These are phyloP conservation scores for Naganishia sp. DNA, from an alignment of 1,284 basidiomycete species.

Conservation along the genomic window DNA sequence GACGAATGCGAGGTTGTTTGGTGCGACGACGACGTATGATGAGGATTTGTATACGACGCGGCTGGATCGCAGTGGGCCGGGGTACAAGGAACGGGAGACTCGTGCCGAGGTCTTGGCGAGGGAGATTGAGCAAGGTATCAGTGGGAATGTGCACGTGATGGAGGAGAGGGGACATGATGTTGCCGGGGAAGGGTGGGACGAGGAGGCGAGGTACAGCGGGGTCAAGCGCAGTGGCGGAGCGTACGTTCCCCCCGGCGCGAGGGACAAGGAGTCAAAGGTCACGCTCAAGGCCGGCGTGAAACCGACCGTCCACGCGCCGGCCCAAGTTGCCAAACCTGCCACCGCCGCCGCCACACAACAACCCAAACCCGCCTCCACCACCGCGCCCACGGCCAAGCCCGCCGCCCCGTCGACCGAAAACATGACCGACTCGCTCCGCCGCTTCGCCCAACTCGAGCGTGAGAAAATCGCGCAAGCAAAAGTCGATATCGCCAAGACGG, in stretches of 20 bases:
- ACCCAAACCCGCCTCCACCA: neutral
- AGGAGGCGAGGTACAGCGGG: conserved; percentile 92
- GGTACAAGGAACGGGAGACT: conserved; percentile 79
- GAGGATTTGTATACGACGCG: conserved; percentile 95
- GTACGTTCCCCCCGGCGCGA: conserved; percentile 87
- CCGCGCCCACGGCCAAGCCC: neutral
- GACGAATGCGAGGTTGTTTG: conserved; percentile 89
- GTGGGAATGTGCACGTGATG: conserved; percentile 80
- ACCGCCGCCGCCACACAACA: neutral
- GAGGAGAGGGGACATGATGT: conserved; percentile 76
- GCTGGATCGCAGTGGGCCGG: conserved; percentile 78
- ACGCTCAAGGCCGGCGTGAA: conserved; percentile 8
- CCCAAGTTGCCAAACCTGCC: conserved; percentile 34
- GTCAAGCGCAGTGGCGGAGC: conserved; percentile 83
- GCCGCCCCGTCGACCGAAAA: conserved; percentile 37
- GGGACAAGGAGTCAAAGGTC: conserved; percentile 38
- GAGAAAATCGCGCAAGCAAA: conserved; percentile 84
- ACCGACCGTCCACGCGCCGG: neutral
- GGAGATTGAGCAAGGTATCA: conserved; percentile 80
- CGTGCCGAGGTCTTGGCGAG: conserved; percentile 84
- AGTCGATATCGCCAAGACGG: conserved; percentile 79
- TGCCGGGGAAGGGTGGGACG: conserved; percentile 71
- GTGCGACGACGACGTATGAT: conserved; percentile 79
- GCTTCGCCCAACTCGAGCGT: conserved; percentile 86
- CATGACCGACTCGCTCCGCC: conserved; percentile 64